These are phyloP conservation scores for Picea abies DNA, from an alignment of 83 land plant species.

Conservation along the genomic window DNA sequence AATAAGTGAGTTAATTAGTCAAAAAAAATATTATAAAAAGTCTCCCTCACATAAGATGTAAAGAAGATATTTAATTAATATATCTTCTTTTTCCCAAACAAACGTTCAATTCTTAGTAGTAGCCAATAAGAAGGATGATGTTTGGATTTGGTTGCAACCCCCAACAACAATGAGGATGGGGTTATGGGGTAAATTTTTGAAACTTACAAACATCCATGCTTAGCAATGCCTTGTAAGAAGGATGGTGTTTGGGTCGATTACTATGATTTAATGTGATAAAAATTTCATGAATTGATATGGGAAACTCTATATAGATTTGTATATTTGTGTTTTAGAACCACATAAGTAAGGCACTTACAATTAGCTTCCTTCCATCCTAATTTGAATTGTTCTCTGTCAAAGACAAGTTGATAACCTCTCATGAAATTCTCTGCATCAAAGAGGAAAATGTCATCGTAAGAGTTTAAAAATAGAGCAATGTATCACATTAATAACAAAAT, in stretches of 20 bases:
- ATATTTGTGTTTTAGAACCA: background rate
- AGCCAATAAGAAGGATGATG: too few relatives aligned
- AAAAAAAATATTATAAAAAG: background rate
- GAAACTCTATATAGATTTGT: too few relatives aligned
- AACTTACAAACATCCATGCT: too few relatives aligned
- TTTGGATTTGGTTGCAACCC: too few relatives aligned
- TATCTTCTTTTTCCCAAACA: background rate
- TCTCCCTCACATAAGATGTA: background rate
- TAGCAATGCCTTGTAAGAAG: too few relatives aligned
- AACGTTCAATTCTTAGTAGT: background rate
- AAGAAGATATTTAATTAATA: background rate
- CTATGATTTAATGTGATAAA: too few relatives aligned
- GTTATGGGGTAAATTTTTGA: too few relatives aligned
- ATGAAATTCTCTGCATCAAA: slow-evolving; percentile 54
- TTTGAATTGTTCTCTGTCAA: slow-evolving; percentile 41
- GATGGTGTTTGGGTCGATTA: too few relatives aligned
- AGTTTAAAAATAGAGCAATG: background rate
- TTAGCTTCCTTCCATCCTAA: slow-evolving; percentile 45
- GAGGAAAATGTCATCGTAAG: background rate
- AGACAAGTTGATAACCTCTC: slow-evolving; percentile 45
- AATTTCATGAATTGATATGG: too few relatives aligned
- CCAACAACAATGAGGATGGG: too few relatives aligned
- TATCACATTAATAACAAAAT: background rate
- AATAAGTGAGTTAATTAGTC: background rate
- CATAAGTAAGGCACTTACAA: slow-evolving; percentile 37